Base-by-base conservation (phyloP, 805 yeast species). In the Barnettozyma pratensis region DNA sequence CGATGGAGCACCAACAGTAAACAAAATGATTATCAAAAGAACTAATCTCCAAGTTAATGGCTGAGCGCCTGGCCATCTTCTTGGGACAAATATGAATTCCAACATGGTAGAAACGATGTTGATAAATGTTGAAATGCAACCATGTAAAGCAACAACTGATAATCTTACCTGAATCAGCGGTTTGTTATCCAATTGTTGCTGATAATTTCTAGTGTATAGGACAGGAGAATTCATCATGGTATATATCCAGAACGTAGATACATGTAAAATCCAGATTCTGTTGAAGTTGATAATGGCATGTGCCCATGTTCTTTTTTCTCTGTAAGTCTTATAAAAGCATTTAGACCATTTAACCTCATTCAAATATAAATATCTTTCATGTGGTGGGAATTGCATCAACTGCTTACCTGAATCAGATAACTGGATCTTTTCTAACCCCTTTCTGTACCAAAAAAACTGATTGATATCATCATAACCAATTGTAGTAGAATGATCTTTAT, bases 381-480 rank as follows among this genome's bases (percentile, higher is more conserved):
- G 62, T 0, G 80, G 70, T 3, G 79, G 77, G 34, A 77, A 60
- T 61, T 57, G 55, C 19, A 59, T 53, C 41, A 58, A 51, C 5
- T 44, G 44, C 8, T 28, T 51, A 41, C 72, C 72, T 7, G 75
- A 70, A 39, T 73, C 73, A 3, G 65, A 58, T 32, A 85, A 61
- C 2, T 67, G 66, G 19, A 89, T 73, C 44, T 74, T 73, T 52
- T 79, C 80, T 45, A 89, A 69, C 0, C 94, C 89, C 52, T 80
- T 76, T 4, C 80, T 73, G 56, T 85, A 81, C 97, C 97, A 89
- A 60, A 89, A 89, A 37, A 85, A 69, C 59, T 89, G 96, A 61
- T 89, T 89, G 64, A 89, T 81, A 64, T 89, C 97, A 68, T 89
- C 97, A 64, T 89, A 89, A 0, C 97, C 97, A 50, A 89, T 81